Base-by-base conservation (phyloP, 352 stramenopile genomes). In the Thraustotheca clavata region DNA sequence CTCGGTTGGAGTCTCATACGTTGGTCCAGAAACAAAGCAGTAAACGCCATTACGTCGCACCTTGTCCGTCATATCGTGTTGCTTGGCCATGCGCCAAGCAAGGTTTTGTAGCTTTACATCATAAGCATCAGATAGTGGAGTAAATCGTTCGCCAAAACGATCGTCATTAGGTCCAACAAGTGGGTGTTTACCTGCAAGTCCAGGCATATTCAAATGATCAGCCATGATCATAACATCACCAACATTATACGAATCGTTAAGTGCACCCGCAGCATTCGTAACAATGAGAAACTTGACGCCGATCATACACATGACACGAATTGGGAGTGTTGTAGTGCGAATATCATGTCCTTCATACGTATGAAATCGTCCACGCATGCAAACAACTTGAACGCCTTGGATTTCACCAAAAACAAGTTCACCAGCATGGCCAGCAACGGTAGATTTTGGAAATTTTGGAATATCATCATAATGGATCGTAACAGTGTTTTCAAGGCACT, bases 291-390 rank as follows among this genome's bases (percentile, higher is more conserved):
- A 86, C 67, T 98, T 92, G 65, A 98, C 96, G 48, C 91, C 89
- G 4, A 99, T 68, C 36, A 97, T 82, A 67, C 96, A 89, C 86
- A 99, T 97, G 40, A 98, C 83, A 34, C 88, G 84, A 54, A 98
- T 95, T 16, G 95, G 94, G n/a, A 98, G 71, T 20, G 93, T 86
- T 22, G 95, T 96, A 33, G 96, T 95, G 50, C 90, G 81, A 80
- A 98, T 97, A 31, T 84, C 79, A 76, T 99, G 96, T 65, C 96
- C 96, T 73, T 98, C 94, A 72, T 98, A 99, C 59, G 77, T 94
- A 80, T 99, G 96, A 76, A 99, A 99, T 65, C 96, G 79, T 38
- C 96, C 96, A 31, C 91, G 84, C 80, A 99, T 97, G 71, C 91
- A 98, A 33, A 98, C 89, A 39, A 97, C 81, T 27, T 74, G 72